Evolutionary conservation across 495 filamentous ascomycete genomes (phyloP).

Genomic region (Hypoxylon crocopeplum): DNA sequence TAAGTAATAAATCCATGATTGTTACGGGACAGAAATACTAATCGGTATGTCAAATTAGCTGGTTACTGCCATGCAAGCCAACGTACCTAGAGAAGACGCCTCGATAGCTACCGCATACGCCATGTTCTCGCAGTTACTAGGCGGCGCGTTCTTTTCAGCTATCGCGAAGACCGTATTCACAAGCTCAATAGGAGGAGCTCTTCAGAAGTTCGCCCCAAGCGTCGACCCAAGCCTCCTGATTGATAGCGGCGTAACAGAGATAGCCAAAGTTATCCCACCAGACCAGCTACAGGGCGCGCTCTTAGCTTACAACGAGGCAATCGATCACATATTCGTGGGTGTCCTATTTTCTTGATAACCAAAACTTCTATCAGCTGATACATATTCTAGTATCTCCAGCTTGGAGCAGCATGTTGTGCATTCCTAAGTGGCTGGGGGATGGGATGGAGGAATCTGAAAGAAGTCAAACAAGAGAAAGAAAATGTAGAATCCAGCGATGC

Average conservation of each 20-base stretch:
- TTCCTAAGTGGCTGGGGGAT: constrained; percentile 29
- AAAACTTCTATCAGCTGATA: neutral
- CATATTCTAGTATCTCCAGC: constrained; percentile 24
- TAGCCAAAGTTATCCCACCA: constrained; percentile 19
- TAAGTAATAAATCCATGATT: constrained; percentile 32
- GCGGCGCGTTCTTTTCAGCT: constrained; percentile 56
- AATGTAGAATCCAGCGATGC: neutral
- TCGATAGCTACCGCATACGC: constrained; percentile 59
- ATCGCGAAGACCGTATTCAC: constrained; percentile 58
- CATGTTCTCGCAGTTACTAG: constrained; percentile 59
- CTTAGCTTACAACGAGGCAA: constrained; percentile 29
- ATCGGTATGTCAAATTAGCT: constrained; percentile 32
- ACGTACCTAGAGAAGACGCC: constrained; percentile 50
- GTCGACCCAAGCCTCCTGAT: constrained; percentile 25
- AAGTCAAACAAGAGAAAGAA: constrained; percentile 24
- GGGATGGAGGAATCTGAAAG: constrained; percentile 33
- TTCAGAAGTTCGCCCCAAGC: constrained; percentile 22
- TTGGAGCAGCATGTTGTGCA: constrained; percentile 22
- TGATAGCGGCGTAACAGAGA: constrained; percentile 29
- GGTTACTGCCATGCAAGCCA: constrained; percentile 61
- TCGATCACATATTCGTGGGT: constrained; percentile 28
- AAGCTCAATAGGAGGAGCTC: constrained; percentile 37
- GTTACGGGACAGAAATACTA: neutral
- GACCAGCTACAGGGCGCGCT: constrained; percentile 13
- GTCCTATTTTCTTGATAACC: neutral